phyloP scores from a whole-genome alignment of 1,284 basidiomycete genomes.

The Porogramme epimiltina region DNA sequence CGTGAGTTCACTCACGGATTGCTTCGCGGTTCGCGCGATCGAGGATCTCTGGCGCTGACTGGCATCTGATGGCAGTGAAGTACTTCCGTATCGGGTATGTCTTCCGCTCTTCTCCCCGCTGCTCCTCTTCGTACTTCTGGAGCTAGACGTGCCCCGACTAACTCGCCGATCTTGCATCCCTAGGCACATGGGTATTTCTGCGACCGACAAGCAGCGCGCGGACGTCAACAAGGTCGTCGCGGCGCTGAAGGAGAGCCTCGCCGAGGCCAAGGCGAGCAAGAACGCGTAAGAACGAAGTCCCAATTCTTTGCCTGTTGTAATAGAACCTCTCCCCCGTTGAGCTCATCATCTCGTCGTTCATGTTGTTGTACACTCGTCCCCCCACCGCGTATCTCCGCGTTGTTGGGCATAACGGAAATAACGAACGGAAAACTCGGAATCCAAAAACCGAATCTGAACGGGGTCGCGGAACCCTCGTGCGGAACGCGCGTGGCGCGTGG shows the following conservation, averaged over 20 bases:
- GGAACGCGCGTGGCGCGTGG: too few relatives aligned
- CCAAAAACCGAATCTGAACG: too few relatives aligned
- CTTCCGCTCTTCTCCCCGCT: slow-evolving; percentile 8
- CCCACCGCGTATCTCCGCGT: neutral
- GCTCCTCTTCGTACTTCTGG: neutral
- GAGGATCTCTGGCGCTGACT: slow-evolving; percentile 4
- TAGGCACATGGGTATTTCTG: slow-evolving; percentile 91
- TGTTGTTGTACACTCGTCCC: slow-evolving; percentile 7
- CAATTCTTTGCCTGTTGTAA: slow-evolving; percentile 12
- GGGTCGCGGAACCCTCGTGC: too few relatives aligned
- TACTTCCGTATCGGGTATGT: slow-evolving; percentile 80
- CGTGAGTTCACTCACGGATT: slow-evolving; percentile 48
- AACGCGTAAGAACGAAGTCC: slow-evolving; percentile 28
- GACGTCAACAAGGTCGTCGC: slow-evolving; percentile 80
- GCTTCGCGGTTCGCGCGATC: neutral
- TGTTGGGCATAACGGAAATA: neutral
- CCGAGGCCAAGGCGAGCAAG: slow-evolving; percentile 49
- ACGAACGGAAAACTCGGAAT: neutral
- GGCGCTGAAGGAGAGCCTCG: slow-evolving; percentile 62
- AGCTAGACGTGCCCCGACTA: neutral
- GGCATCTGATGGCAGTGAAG: slow-evolving; percentile 49
- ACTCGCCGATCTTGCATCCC: neutral
- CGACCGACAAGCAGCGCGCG: slow-evolving; percentile 65
- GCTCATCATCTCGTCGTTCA: slow-evolving; percentile 16
- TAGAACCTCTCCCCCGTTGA: slow-evolving; percentile 14